Evolutionary conservation across 148 eudicot species (phyloP), one percentile per base, ranked within the genome.

Genomic region (Bassia scoparia): DNA sequence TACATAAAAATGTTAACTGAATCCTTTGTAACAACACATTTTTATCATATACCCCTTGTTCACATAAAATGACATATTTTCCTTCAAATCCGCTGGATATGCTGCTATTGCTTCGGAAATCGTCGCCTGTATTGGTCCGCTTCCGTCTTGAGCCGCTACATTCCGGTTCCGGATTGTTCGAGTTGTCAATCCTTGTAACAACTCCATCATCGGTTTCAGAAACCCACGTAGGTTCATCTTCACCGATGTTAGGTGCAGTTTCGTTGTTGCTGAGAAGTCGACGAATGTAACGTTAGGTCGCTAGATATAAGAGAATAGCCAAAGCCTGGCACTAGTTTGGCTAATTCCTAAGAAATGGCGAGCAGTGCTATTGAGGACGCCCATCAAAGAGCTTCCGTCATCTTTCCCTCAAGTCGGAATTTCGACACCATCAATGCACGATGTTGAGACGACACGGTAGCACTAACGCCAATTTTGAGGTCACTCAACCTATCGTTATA

Each of bases 81-180:
- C 89, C 95, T 7, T 62, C 20, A 69, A 38, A 7, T 76, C 76
- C 61, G 81, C 82, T 1, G 97, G 97, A 59, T 86, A 85, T 0
- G 89, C 84, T 0, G 46, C 66, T 20, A 91, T 41, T 14, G 97
- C 95, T 4, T 70, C 82, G 0, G 58, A 60, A 20, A 91, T 85
- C 2, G 89, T 84, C n/a, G n/a, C 64, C 70, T 91, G 46, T 77
- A 91, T 21, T 91, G 84, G 84, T 1, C 94, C 90, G 38, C 87
- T 86, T 63, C 97, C 89, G 24, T 89, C 90, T 78, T 86, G 80
- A 0, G 92, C 88, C 21, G 89, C 97, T 0, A 75, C 97, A 56
- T 89, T 70, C 14, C 14, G 89, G 90, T 38, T 23, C 68, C 30
- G 81, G 74, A 1, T 71, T 53, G 15, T 33, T 72, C 5, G 27